Evolutionary conservation across 306 rosid species (phyloP).

Genomic region (Vigna radiata): DNA sequence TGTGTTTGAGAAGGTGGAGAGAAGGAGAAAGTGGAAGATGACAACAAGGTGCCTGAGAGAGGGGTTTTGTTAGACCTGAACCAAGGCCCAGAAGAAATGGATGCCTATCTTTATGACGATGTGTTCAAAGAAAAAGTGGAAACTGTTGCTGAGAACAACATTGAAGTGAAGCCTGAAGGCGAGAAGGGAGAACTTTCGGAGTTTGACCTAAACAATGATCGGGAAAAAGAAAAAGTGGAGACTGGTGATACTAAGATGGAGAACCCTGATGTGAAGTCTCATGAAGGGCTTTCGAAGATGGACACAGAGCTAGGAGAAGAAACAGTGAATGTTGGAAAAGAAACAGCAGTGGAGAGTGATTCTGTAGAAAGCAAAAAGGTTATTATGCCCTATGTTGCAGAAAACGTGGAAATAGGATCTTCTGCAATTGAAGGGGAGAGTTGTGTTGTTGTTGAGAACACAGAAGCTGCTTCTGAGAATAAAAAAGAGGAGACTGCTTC

Average conservation of each 20-base stretch:
- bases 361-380: neutral
- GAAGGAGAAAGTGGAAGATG: neutral
- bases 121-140: neutral
- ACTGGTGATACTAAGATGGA: neutral
- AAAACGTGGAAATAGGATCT: neutral
- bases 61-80: neutral
- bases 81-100: neutral
- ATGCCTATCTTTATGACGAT: neutral
- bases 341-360: neutral
- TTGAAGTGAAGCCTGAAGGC: neutral
- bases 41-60: neutral
- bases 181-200: neutral
- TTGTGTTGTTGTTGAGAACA: neutral
- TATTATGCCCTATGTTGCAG: neutral
- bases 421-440: neutral
- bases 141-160: neutral
- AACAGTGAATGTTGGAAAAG: neutral
- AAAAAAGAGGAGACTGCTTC: neutral
- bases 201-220: neutral
- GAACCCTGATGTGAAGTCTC: neutral
- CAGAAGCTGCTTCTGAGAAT: neutral
- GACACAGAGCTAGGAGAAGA: neutral
- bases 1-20: neutral
- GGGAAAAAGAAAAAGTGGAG: neutral
- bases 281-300: neutral